These are phyloP conservation scores for Clohesyomyces aquaticus DNA, from an alignment of 495 filamentous ascomycete species.

Conservation along the genomic window DNA sequence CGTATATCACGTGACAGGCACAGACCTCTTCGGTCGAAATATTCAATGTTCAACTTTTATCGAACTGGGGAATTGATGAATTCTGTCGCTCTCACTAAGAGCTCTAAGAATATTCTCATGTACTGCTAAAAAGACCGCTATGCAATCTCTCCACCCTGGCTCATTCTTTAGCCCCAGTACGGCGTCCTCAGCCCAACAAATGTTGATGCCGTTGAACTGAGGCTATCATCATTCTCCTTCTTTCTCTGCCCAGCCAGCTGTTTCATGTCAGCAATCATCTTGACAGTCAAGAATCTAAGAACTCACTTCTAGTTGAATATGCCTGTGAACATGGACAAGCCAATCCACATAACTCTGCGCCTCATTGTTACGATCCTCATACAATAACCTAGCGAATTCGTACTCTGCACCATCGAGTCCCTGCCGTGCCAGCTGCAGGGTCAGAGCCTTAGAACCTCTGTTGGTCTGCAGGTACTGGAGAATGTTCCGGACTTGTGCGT, in stretches of 20 bases:
- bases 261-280: slow-evolving; percentile 3
- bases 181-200: slow-evolving; percentile 72
- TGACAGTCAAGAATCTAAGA: neutral
- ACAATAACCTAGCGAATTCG: slow-evolving; percentile 87
- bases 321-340: slow-evolving; percentile 92
- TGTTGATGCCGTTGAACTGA: slow-evolving; percentile 48
- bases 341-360: slow-evolving; percentile 98
- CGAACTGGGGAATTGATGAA: slow-evolving; percentile 1
- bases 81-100: neutral
- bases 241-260: slow-evolving; percentile 76
- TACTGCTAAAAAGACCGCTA: no score
- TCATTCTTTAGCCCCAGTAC: slow-evolving; percentile 59
- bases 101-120: neutral
- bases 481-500: slow-evolving; percentile 92
- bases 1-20: neutral
- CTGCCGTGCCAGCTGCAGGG: slow-evolving; percentile 89
- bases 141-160: slow-evolving; percentile 20
- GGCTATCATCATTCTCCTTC: slow-evolving; percentile 63
- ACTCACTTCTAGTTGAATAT: slow-evolving; percentile 83
- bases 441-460: slow-evolving; percentile 83
- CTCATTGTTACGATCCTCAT: slow-evolving; percentile 97
- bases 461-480: slow-evolving; percentile 80
- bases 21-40: neutral
- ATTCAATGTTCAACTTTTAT: neutral
- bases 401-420: slow-evolving; percentile 94